Evolutionary conservation across 1,284 basidiomycete species (phyloP), one percentile per base, ranked within the genome.

Genomic region (Irpex lacteus): DNA sequence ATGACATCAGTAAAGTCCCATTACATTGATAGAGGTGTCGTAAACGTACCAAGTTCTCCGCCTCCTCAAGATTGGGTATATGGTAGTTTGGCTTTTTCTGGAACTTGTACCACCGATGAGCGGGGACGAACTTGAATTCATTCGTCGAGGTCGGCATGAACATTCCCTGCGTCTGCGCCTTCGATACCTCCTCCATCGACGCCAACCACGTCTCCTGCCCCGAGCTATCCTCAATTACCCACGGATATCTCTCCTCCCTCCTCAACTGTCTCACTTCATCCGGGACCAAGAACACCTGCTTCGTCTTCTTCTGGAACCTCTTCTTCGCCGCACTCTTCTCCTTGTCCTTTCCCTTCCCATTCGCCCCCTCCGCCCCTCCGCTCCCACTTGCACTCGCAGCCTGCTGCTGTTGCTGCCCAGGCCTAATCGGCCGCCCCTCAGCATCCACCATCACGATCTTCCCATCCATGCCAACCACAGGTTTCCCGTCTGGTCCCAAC

Each of bases 61-160:
- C 91, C 73, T 93, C 91, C 66, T 89, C 86, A 50, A 85, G 72
- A 59, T 83, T 84, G 53, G 90, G 86, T 38, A 92, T 81, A 69
- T 85, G 81, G 70, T 92, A 87, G 66, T 87, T 88, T 54, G 90
- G 83, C 70, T 87, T 89, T 80, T 92, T 93, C 77, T 91, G 90
- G 73, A 95, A 95, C 75, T 93, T 93, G 80, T 95, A 96, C 90
- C 91, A 95, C 57, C 94, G 83, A 73, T 94, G 87, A 3, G 91
- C 88, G 18, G 93, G 90, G 6, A 95, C 88, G 75, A 95, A 94
- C 72, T 91, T 89, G 82, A 95, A 95, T 38, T 88, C 82, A 64
- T 90, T 83, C 70, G 87, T 85, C 59, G 85, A 83, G 13, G 88
- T 85, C 49, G 90, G 90, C 89, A 92, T 91, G 70, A 80, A 78